A percentile compares a stretch with the other conserved stretches of the same genome.
These are phyloP conservation scores for Phytophthora meadii DNA, from an alignment of 352 stramenopile genomes.

Conservation along the genomic window DNA sequence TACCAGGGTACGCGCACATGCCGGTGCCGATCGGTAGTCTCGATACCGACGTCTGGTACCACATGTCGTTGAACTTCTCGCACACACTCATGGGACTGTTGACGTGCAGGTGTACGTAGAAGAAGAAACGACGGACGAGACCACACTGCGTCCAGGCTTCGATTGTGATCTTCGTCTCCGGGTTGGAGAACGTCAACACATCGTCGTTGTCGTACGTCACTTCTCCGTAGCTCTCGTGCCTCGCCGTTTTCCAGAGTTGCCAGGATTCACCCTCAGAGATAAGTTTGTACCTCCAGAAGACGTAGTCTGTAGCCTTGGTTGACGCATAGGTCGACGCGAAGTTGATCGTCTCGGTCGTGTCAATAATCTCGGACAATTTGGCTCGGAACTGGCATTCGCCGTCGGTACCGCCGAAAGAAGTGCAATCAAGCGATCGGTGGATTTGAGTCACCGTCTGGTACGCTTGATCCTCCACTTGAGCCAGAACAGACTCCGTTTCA, in stretches of 20 bases:
- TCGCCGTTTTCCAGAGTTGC: slow-evolving; percentile 51
- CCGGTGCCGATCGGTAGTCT: slow-evolving; percentile 34
- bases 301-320: slow-evolving; percentile 42
- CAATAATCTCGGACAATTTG: slow-evolving; percentile 49
- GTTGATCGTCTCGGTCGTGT: slow-evolving; percentile 35
- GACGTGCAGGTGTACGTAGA: slow-evolving; percentile 60
- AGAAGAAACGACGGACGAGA: slow-evolving; percentile 49
- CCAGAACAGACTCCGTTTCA: slow-evolving; percentile 47
- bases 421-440: slow-evolving; percentile 63
- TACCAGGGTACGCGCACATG: slow-evolving; percentile 63
- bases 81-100: slow-evolving; percentile 56
- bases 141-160: slow-evolving; percentile 73
- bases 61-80: slow-evolving; percentile 68
- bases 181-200: slow-evolving; percentile 41
- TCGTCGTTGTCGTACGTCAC: slow-evolving; percentile 28
- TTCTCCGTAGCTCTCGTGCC: slow-evolving; percentile 12
- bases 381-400: slow-evolving; percentile 44
- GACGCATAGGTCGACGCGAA: slow-evolving; percentile 1
- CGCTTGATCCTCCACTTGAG: slow-evolving; percentile 37
- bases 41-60: slow-evolving; percentile 62
- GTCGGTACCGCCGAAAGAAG: slow-evolving; percentile 39
- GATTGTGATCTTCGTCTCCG: slow-evolving; percentile 57
- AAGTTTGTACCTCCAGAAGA: slow-evolving; percentile 75
- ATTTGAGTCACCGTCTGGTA: slow-evolving; percentile 70
- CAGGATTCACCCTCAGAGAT: slow-evolving; percentile 41